Base-by-base conservation (phyloP, 192 early-diverging fungal genomes). In the Coemansia sp. region DNA sequence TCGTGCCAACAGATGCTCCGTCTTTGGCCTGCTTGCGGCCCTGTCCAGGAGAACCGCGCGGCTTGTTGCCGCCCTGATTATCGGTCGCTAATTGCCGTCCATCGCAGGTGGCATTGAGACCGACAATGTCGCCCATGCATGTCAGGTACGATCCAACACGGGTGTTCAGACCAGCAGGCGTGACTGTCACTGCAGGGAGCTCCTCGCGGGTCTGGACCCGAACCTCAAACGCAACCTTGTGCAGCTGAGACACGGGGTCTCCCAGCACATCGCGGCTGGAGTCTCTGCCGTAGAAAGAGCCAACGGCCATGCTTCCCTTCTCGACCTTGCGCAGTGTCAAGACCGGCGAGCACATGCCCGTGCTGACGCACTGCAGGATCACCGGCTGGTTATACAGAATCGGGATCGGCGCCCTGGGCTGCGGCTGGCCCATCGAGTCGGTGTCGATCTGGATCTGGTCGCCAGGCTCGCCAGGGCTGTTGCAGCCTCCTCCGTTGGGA, bases 151-250 rank as follows among this genome's bases (percentile, higher is more conserved):
- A 69, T 1, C 75, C 83, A 11, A 69, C 75, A 11, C 68, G 64
- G 2, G 71, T 73, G 66, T 76, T 63, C 38, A 82, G 68, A 1
- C 79, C 79, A 18, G 72, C 76, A 14, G 79, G 76, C 42, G 72
- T 75, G 11, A 77, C 72, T 10, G 76, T 75, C 38, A 75, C 72
- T 3, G 81, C 76, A 0, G 80, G 75, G 2, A 77, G 73, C 69
- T 79, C 72, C n/a, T 77, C 72, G 30, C 67, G 72, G 7, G 68
- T 72, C 63, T 77, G 69, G 12, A 83, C 73, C 28, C 69, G 71
- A 56, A 94, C 85, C 72, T 94, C 90, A 71, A 96, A 88, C 0
- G 93, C 93, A 16, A 96, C 87, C 84, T 96, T 96, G 82, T 96
- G 93, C 56, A 96, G 72, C 71, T 93, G 93, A 17, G 91, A 92